Evolutionary conservation across 1,284 basidiomycete species (phyloP).

Genomic region (Marasmius sp.): DNA sequence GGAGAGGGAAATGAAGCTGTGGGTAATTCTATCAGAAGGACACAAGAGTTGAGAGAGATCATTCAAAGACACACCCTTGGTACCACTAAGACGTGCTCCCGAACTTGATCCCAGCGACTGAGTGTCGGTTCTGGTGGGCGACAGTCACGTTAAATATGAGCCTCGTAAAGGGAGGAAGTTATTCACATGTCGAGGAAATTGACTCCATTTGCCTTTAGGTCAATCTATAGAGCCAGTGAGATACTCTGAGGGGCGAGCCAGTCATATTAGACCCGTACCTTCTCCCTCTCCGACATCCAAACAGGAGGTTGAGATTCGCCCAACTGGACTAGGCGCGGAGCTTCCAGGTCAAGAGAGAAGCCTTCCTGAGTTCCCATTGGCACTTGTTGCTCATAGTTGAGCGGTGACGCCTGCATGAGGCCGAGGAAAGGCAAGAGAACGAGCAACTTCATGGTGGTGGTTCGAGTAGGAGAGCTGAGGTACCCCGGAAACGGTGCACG

Average conservation of each 20-base stretch:
- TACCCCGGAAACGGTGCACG: not conserved
- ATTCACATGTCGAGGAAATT: conserved; percentile 87
- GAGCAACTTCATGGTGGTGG: conserved; percentile 47
- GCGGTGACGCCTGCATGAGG: conserved; percentile 32
- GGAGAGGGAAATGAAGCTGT: conserved; percentile 56
- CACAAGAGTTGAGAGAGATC: conserved; percentile 9
- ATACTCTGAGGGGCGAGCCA: conserved; percentile 6
- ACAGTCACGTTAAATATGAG: conserved; percentile 20
- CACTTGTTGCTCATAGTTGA: conserved; percentile 34
- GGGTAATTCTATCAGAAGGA: conserved; percentile 15
- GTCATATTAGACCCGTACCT: conserved; percentile 42
- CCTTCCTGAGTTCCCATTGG: conserved; percentile 28
- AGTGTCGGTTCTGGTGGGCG: conserved; percentile 67
- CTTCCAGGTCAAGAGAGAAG: conserved; percentile 64
- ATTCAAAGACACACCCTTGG: conserved; percentile 10
- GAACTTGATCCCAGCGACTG: conserved; percentile 54
- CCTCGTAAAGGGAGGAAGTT: conserved; percentile 6
- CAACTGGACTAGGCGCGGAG: conserved; percentile 74
- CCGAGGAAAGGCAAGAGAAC: conserved; percentile 38
- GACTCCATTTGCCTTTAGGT: conserved; percentile 71
- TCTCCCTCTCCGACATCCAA: conserved; percentile 84
- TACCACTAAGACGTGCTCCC: conserved; percentile 30
- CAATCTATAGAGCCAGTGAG: conserved; percentile 51
- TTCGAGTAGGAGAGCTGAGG: conserved; percentile 6
- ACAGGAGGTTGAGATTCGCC: conserved; percentile 61